Evolutionary conservation across 1,284 basidiomycete species (phyloP).

Genomic region (Pseudozyma sp.): DNA sequence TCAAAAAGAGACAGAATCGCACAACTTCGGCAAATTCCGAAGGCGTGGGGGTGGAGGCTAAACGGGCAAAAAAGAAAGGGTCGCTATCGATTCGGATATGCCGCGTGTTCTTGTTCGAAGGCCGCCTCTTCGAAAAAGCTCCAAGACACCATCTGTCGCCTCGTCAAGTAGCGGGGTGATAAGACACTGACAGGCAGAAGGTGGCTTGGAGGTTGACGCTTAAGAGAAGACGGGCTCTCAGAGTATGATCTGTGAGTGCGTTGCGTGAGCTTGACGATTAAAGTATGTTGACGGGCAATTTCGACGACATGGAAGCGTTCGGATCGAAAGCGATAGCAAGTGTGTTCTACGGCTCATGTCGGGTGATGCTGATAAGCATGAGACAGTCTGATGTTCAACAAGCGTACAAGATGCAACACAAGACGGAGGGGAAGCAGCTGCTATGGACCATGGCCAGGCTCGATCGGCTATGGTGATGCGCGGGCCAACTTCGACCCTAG

Average conservation of each 20-base stretch:
- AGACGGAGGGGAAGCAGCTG: neutral
- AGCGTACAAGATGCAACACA: neutral
- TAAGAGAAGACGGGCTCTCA: too few relatives aligned
- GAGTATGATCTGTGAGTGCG: too few relatives aligned
- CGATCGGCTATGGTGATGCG: too few relatives aligned
- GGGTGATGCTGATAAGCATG: conserved; percentile 3
- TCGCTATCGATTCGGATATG: conserved; percentile 7
- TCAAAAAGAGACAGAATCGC: too few relatives aligned
- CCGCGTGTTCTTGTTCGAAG: neutral
- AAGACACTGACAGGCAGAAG: too few relatives aligned
- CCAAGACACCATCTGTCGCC: too few relatives aligned
- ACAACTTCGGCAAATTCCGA: too few relatives aligned
- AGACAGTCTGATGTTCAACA: neutral
- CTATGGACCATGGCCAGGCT: too few relatives aligned
- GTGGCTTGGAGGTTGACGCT: too few relatives aligned
- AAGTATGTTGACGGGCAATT: neutral
- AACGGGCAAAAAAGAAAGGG: neutral
- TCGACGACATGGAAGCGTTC: neutral
- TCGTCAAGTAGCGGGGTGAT: too few relatives aligned
- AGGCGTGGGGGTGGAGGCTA: conserved; percentile 8
- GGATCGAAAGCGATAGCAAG: neutral
- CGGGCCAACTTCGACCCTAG: too few relatives aligned
- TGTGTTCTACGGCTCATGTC: neutral
- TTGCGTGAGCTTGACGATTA: too few relatives aligned
- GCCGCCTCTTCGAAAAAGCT: neutral